Evolutionary conservation across 208 protist genomes (phyloP).

Genomic region (Leishmania tarentolae): DNA sequence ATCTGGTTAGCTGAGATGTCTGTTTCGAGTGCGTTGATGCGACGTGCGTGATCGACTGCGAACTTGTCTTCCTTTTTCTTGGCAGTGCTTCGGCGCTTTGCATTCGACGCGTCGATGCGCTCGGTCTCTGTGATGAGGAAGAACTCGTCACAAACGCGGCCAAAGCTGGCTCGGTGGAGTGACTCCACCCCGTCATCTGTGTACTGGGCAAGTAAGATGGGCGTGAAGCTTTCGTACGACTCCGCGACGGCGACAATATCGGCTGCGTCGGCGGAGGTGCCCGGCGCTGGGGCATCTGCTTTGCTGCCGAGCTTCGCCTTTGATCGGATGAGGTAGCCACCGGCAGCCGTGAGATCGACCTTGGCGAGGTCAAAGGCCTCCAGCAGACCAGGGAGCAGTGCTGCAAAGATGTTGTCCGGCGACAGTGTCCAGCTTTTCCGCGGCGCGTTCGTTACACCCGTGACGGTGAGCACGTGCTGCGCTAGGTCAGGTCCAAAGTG

Average conservation of each 20-base stretch:
- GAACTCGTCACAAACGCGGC: slow-evolving; percentile 92
- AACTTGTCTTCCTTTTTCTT: slow-evolving; percentile 93
- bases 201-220: slow-evolving; percentile 89
- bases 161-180: slow-evolving; percentile 77
- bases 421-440: slow-evolving; percentile 36
- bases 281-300: neutral
- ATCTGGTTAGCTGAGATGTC: slow-evolving; percentile 57
- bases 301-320: slow-evolving; percentile 11
- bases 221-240: slow-evolving; percentile 91
- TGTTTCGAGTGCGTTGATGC: slow-evolving; percentile 75
- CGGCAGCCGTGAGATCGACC: slow-evolving; percentile 37
- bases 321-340: slow-evolving; percentile 65
- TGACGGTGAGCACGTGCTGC: slow-evolving; percentile 69
- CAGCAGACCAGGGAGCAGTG: slow-evolving; percentile 55
- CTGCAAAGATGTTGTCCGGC: slow-evolving; percentile 41
- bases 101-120: slow-evolving; percentile 83
- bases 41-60: slow-evolving; percentile 82
- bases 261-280: slow-evolving; percentile 5
- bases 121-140: slow-evolving; percentile 93
- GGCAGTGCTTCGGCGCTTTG: slow-evolving; percentile 70
- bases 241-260: slow-evolving; percentile 31
- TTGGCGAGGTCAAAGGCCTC: slow-evolving; percentile 54
- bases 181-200: slow-evolving; percentile 35
- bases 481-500: slow-evolving; percentile 79
- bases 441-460: slow-evolving; percentile 36